A percentile compares a stretch with the other conserved stretches of the same genome.
phyloP scores from a whole-genome alignment of 2,329 filamentous ascomycete genomes.

The Fusarium xyrophilum region DNA sequence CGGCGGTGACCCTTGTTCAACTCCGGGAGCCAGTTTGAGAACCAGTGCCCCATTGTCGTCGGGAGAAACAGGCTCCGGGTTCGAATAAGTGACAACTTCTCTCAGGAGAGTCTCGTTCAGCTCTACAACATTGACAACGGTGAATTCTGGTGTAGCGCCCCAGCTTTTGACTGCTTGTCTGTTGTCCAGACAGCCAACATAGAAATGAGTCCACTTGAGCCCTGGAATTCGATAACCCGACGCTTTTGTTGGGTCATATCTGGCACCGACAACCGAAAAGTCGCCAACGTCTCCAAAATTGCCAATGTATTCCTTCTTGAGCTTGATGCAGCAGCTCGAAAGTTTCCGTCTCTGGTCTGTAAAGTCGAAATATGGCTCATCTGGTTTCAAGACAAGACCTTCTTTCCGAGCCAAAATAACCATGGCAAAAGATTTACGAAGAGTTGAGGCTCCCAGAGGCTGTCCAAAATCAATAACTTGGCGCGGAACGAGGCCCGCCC shows the following conservation, averaged over 20 bases:
- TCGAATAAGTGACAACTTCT: constrained; percentile 57
- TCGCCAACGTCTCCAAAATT: constrained; percentile 84
- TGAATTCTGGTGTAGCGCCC: constrained; percentile 64
- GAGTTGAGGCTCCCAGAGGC: constrained; percentile 56
- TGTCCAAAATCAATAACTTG: constrained; percentile 71
- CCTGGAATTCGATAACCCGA: constrained; percentile 59
- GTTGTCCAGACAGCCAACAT: constrained; percentile 78
- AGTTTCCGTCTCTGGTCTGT: constrained; percentile 46
- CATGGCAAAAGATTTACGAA: constrained; percentile 71
- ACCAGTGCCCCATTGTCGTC: constrained; percentile 51
- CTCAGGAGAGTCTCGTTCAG: constrained; percentile 60
- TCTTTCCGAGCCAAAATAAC: constrained; percentile 73
- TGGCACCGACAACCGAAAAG: constrained; percentile 79
- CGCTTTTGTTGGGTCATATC: constrained; percentile 71
- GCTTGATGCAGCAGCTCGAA: constrained; percentile 71
- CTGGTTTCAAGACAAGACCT: constrained; percentile 81
- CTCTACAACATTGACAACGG: constrained; percentile 69
- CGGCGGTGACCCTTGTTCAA: constrained; percentile 52
- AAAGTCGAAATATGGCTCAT: constrained; percentile 77
- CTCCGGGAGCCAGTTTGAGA: constrained; percentile 55
- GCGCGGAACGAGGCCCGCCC: constrained; percentile 71
- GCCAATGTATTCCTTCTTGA: constrained; percentile 85
- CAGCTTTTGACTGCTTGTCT: constrained; percentile 63
- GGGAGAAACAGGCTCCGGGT: constrained; percentile 50
- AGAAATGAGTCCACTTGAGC: constrained; percentile 80